Evolutionary conservation across 2,329 filamentous ascomycete genomes (phyloP), one percentile per base, ranked within the genome.

Genomic region (Akanthomyces dipterigenus): DNA sequence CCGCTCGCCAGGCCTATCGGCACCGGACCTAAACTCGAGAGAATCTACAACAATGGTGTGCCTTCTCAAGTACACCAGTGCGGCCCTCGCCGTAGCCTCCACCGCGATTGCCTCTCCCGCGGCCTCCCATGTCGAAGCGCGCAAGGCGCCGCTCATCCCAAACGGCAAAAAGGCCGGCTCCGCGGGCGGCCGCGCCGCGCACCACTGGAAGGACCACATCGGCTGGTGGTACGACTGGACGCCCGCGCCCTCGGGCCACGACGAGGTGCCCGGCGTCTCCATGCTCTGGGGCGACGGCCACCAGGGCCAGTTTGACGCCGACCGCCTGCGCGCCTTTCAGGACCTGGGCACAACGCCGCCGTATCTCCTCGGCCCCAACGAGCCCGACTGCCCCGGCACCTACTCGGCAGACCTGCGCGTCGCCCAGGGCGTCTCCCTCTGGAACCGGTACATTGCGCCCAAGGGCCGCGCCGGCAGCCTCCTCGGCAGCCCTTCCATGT

Each of bases 391-490:
- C 59, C 40, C 46, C 2, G 64, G 58, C 11, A 55, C 55, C 8
- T 61, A 63, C n/a, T 65, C 64, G 14, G 64, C 64, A 9, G 26
- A 64, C 51, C 63, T 65, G 14, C 48, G 50, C 18, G 64, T 65
- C 4, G 45, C 46, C 40, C 70, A 76, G 2, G 81, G 81, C 40
- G 73, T 65, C 71, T 6, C 72, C 72, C 11, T 79, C 77, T n/a
- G 82, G 78, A 56, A 83, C 73, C 34, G 78, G 75, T 28, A 84
- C 86, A 71, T 91, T 87, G 67, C 84, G 89, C 3, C 90, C 86
- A 28, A 90, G 79, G 34, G 91, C 77, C 26, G 90, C 72, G 34
- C 86, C 81, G 9, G 82, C 77, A 9, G 79, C 78, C 28, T 80
- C 71, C 55, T 88, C 82, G 0, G 76, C 67, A 24, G 80, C 73